Evolutionary conservation across 2,329 filamentous ascomycete genomes (phyloP), one percentile per base, ranked within the genome.

Genomic region (Alternaria sp.): DNA sequence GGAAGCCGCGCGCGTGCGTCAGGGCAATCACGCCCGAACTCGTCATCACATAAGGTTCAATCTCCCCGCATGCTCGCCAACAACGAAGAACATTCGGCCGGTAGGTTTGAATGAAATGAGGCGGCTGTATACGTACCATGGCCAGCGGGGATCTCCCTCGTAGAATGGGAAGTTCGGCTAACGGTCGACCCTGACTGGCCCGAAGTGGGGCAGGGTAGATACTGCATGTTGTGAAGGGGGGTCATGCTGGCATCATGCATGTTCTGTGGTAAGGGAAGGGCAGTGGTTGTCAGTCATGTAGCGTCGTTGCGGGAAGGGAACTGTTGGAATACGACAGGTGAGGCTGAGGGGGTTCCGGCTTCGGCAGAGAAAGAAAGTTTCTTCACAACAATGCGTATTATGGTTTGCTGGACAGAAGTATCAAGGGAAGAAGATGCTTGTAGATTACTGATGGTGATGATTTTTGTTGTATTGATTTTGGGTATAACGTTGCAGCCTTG

Each of bases 61-160:
- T 53, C 49, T 53, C 49, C 49, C 49, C 49, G 37, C 28, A 53
- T 21, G 49, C 49, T 53, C 49, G 49, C 49, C 30, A 53, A 37
- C 30, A 53, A 53, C 49, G 30, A 33, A 41, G 37, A 41, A 41
- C 37, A 41, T 41, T 12, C 20, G 30, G 33, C 30, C 30, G 23
- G 14, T 53, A 53, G 20, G 30, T 37, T 53, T 37, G 15, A 33
- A 41, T 41, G 7, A 53, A 53, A 53, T 53, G 49, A 53, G 33
- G 30, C 28, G 49, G 28, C 49, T 18, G 21, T 53, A 23, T 15
- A 12, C 33, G 28, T 20, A 28, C 49, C 18, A 53, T 20, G 49
- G 21, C 5, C 12, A 37, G 49, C 49, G 49, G 49, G 30, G 30
- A 53, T 25, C 28, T 53, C 49, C 49, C 49, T 37, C 30, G 28